Evolutionary conservation across 768 basidiomycete species (phyloP), one percentile per base, ranked within the genome.

Genomic region (Tulasnella sp.): DNA sequence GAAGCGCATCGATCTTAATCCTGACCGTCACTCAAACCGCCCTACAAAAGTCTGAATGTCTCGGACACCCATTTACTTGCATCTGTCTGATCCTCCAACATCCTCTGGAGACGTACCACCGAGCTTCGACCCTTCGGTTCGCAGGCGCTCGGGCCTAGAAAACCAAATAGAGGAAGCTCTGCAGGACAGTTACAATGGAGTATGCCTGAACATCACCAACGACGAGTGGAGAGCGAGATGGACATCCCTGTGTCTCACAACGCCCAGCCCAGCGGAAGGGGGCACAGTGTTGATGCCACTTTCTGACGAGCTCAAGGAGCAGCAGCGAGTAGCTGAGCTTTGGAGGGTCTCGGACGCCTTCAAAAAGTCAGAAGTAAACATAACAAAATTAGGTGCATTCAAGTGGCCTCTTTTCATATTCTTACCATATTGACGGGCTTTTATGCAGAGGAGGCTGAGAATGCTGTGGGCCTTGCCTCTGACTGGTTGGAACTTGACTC

Each of bases 401-500:
- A 21, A 8, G 34, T 38, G 31, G n/a, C n/a, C 1, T 3, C 34
- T 38, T 71, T 75, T 56, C 82, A 82, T 79, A 58, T 58, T 71
- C 80, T 71, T 71, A 44, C 71, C 68, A 79, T 68, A 56, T 78
- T 58, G 24, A 68, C 75, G 12, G 27, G 36, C 56, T 27, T 48
- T 62, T n/a, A 56, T 38, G 73, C 82, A 95, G 94, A 94, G 84
- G 93, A 95, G 83, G 90, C 91, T 14, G 91, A 93, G 80, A 88
- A 88, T 38, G 86, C 93, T 48, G 90, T 94, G 19, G 92, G 88
- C 6, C 89, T 98, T 84, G 88, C 94, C 10, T 96, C 96, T 2
- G 94, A 97, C 78, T 99, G 98, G 98, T 88, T 99, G 3, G 95
- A 98, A 84, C 88, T 99, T 52, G 98, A 99, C 85, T 92, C 95